Conservation (phyloP, 768 basidiomycete genomes). For the Mycena polygramma region DNA sequence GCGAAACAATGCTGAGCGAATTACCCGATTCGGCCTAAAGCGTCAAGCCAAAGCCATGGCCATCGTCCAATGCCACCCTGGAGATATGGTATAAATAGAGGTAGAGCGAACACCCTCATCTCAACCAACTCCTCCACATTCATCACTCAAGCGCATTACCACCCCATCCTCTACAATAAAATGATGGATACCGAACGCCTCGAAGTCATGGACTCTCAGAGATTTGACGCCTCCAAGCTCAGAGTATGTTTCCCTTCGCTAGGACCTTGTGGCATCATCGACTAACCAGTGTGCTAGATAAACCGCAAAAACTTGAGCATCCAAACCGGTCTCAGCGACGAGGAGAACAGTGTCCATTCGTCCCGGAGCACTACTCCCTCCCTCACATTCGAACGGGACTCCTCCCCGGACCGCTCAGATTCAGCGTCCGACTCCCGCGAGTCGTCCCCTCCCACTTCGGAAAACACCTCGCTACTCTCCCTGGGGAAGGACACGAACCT, state of each 20-base stretch:
- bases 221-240: constrained; percentile 27
- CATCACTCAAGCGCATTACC: background rate
- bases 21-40: constrained; percentile 26
- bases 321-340: constrained; percentile 24
- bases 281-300: constrained; percentile 2
- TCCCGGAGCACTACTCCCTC: background rate
- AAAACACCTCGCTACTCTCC: constrained; percentile 13
- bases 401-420: constrained; percentile 9
- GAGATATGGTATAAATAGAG: constrained; percentile 27
- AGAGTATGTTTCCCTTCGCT: background rate
- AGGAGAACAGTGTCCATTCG: background rate
- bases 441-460: constrained; percentile 21
- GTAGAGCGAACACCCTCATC: background rate
- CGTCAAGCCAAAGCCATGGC: constrained; percentile 14
- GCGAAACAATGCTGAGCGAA: constrained; percentile 24
- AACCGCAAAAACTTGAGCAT: constrained; percentile 21
- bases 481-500: constrained; percentile 12
- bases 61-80: constrained; percentile 18
- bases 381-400: background rate
- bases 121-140: background rate
- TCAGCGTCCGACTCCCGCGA: constrained; percentile 13
- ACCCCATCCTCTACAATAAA: background rate
- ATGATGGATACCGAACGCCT: constrained; percentile 27
- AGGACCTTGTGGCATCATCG: background rate
- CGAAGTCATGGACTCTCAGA: constrained; percentile 29